phyloP scores from a whole-genome alignment of 2,329 filamentous ascomycete genomes.

The Emergomyces africanus region DNA sequence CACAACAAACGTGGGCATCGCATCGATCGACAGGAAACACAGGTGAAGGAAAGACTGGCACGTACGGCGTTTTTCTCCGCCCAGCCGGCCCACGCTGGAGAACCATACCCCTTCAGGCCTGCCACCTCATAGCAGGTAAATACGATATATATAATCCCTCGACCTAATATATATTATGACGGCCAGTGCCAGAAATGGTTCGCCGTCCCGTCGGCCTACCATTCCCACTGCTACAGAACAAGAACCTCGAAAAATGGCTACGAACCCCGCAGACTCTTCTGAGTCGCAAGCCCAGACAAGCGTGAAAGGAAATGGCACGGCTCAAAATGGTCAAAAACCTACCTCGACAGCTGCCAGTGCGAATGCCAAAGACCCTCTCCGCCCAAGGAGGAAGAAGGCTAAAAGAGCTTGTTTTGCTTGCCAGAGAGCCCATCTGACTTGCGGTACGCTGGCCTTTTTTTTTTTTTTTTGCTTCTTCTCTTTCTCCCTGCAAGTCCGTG shows the following conservation, averaged over 20 bases:
- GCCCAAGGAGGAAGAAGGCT: slow-evolving; percentile 90
- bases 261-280: slow-evolving; percentile 28
- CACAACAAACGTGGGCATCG: slow-evolving; percentile 10
- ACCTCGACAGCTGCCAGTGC: slow-evolving; percentile 3
- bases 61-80: neutral
- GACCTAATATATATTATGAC: slow-evolving; percentile 22
- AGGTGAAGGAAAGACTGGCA: neutral
- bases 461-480: too few species aligned
- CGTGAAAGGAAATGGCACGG: slow-evolving; percentile 36
- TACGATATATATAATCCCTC: slow-evolving; percentile 1
- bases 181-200: slow-evolving; percentile 24
- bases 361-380: slow-evolving; percentile 73
- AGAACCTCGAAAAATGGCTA: slow-evolving; percentile 24
- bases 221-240: slow-evolving; percentile 25
- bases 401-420: slow-evolving; percentile 92
- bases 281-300: slow-evolving; percentile 31
- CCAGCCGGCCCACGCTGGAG: neutral
- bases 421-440: slow-evolving; percentile 93
- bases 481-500: too few species aligned
- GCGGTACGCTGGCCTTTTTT: slow-evolving; percentile 61
- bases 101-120: neutral
- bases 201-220: slow-evolving; percentile 23
- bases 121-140: neutral
- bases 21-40: slow-evolving; percentile 7
- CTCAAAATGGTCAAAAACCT: slow-evolving; percentile 52